Conservation (phyloP, 371 early-diverging fungal genomes). For the Entomophthora muscae region DNA sequence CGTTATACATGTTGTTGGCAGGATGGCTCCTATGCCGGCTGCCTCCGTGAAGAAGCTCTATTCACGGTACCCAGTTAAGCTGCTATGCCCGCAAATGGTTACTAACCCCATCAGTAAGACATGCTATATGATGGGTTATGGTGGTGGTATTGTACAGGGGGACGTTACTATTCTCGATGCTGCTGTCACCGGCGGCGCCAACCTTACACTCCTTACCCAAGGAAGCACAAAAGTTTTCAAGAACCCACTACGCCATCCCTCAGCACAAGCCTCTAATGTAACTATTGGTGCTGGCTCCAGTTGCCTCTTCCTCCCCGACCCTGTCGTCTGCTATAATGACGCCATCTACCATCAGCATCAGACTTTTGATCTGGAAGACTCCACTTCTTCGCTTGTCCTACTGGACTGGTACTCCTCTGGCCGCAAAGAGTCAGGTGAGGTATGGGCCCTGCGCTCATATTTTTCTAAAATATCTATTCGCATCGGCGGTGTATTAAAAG, state of each 20-base stretch:
- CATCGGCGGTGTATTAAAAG: not conserved
- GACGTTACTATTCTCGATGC: not conserved
- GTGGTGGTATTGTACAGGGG: conserved; percentile 1
- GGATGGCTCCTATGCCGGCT: not conserved
- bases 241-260: not conserved
- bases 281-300: not conserved
- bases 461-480: not conserved
- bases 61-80: not conserved
- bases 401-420: not conserved
- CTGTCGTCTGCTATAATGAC: not conserved
- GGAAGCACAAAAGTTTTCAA: not conserved
- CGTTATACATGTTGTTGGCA: not conserved
- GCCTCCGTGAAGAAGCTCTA: not conserved
- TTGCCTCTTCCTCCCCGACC: not conserved
- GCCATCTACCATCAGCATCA: not conserved
- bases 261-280: conserved; percentile 7
- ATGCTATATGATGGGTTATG: not conserved
- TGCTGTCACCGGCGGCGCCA: not conserved
- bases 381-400: not conserved
- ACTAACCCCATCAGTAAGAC: conserved; percentile 6
- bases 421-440: not conserved
- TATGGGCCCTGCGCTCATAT: not conserved
- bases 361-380: not conserved
- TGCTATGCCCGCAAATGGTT: not conserved
- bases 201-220: not conserved